Evolutionary conservation across 164 flowering plant genomes (phyloP), one percentile per base, ranked within the genome.

Genomic region (Annona squamosa): DNA sequence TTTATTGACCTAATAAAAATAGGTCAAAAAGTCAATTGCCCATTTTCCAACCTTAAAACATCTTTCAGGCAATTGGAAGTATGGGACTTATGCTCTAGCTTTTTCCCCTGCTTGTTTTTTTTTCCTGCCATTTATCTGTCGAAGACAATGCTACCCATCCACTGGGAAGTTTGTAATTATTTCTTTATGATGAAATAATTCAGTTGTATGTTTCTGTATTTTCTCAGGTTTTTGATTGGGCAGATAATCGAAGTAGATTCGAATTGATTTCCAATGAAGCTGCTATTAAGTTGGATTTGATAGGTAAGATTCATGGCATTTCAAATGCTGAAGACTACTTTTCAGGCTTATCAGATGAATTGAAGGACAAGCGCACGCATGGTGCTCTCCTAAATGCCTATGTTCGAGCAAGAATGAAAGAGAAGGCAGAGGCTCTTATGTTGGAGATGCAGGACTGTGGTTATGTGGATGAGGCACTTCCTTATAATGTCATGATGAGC

Each of bases 401-500:
- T 76, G 91, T 77, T 13, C 80, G 80, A 47, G 84, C 90, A 48
- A 88, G 67, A 75, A 77, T 80, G 88, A 87, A 68, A 80, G 91
- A 90, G 52, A 84, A 94, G 75, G 84, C 84, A 37, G 84, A 81
- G 70, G 48, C 73, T 65, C 47, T 77, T 45, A 17, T 81, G 13
- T 73, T 77, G 13, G 61, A 80, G 74, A 89, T 92, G 92, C 86
- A 83, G 76, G 74, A 72, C 10, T 81, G 82, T 79, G 91, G 94
- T 5, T 85, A 85, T 74, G 83, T 84, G 26, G 67, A 4, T 12
- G 80, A 86, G 6, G 17, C 92, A 48, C 95, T 92, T 79, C 87
- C 97, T 37, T 91, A 68, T 73, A 94, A 91, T 79, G 97, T 90
- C 75, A 91, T 92, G 90, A 92, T 94, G 97, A 94, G 94, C 65